These are phyloP conservation scores for Vitis vinifera DNA, from an alignment of 164 flowering plant species.

Conservation along the genomic window ASM3070453v1 NC_081813.1:11454001-11454500, in stretches of 20 bases:
- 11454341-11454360: slow-evolving; percentile 43
- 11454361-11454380: slow-evolving; percentile 49
- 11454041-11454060: slow-evolving; percentile 14
- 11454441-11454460: too few relatives aligned
- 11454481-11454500: too few relatives aligned
- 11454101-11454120: slow-evolving; percentile 46
- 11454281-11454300: slow-evolving; percentile 59
- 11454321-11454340: slow-evolving; percentile 66
- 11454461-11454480: not conserved
- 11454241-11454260: slow-evolving; percentile 43
- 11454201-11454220: not conserved
- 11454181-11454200: slow-evolving; percentile 14
- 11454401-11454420: not conserved
- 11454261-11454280: slow-evolving; percentile 57
- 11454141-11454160: slow-evolving; percentile 23
- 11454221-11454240: not conserved
- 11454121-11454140: slow-evolving; percentile 36
- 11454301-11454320: slow-evolving; percentile 73
- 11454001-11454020: slow-evolving; percentile 8
- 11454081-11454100: slow-evolving; percentile 51
- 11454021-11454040: slow-evolving; percentile 19
- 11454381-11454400: slow-evolving; percentile 1
- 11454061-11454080: slow-evolving; percentile 66
- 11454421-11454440: not conserved
- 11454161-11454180: slow-evolving; percentile 33